Conservation (phyloP, 1,139 yeast genomes). For the Geotrichum aggregatum region DNA sequence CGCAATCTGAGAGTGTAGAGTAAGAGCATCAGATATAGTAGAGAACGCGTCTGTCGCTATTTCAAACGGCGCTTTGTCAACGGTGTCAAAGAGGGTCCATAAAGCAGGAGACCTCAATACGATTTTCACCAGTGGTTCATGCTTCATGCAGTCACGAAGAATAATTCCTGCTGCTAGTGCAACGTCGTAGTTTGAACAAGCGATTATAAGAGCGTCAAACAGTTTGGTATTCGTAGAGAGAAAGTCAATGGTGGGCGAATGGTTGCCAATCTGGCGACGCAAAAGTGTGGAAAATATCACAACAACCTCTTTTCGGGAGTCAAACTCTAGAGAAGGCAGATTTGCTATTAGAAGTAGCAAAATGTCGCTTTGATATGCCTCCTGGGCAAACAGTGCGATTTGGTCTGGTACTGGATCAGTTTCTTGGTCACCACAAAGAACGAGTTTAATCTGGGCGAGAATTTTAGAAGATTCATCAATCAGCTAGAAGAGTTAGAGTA, state of each 20-base stretch:
- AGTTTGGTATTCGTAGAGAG: slow-evolving; percentile 64
- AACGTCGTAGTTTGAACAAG: slow-evolving; percentile 67
- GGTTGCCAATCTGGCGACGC: slow-evolving; percentile 69
- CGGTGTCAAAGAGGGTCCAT: slow-evolving; percentile 83
- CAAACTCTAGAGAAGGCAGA: slow-evolving; percentile 71
- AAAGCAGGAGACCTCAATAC: slow-evolving; percentile 55
- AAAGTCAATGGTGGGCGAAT: slow-evolving; percentile 82
- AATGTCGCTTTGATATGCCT: slow-evolving; percentile 68
- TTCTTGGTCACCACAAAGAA: slow-evolving; percentile 73
- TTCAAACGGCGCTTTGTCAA: slow-evolving; percentile 23
- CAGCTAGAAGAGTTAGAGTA: slow-evolving; percentile 34
- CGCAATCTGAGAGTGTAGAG: slow-evolving; percentile 55
- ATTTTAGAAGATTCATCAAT: slow-evolving; percentile 77
- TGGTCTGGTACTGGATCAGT: slow-evolving; percentile 72
- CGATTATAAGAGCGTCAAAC: slow-evolving; percentile 56
- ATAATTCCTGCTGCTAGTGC: slow-evolving; percentile 76
- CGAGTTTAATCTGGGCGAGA: slow-evolving; percentile 60
- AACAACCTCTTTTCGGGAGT: slow-evolving; percentile 79
- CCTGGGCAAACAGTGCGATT: slow-evolving; percentile 63
- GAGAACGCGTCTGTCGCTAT: slow-evolving; percentile 49
- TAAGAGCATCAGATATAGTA: slow-evolving; percentile 59
- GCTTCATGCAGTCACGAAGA: slow-evolving; percentile 78
- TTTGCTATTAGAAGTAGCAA: slow-evolving; percentile 57
- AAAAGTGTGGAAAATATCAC: slow-evolving; percentile 69
- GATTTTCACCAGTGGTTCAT: slow-evolving; percentile 62